These are phyloP conservation scores for Tylopilus vinaceipallidus DNA, from an alignment of 768 basidiomycete species.

Conservation along the genomic window DNA sequence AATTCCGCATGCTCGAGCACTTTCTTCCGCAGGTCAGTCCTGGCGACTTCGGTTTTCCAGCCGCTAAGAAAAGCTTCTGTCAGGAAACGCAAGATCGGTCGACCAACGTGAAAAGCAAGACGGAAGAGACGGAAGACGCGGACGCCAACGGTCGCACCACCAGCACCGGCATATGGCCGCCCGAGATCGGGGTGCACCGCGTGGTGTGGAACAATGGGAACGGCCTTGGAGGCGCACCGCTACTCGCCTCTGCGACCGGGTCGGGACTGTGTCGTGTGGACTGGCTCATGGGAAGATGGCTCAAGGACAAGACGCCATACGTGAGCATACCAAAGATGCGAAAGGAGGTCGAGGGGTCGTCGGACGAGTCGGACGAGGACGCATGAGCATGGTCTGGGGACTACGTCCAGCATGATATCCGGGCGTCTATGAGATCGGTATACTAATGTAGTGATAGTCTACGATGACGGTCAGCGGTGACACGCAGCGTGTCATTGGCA, in stretches of 20 bases:
- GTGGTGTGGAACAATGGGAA: conserved; percentile 80
- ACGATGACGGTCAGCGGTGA: background rate
- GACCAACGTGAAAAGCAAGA: conserved; percentile 35
- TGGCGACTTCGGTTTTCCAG: no score
- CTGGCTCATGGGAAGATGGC: conserved; percentile 73
- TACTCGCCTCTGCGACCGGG: conserved; percentile 79
- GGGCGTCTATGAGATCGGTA: no score
- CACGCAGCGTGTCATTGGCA: no score
- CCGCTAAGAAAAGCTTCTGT: no score
- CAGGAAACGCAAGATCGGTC: conserved; percentile 48
- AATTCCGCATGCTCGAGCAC: conserved; percentile 87
- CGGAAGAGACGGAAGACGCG: conserved; percentile 20
- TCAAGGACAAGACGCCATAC: conserved; percentile 65
- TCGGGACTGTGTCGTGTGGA: conserved; percentile 88
- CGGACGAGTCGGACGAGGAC: conserved; percentile 35
- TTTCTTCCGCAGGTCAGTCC: conserved; percentile 67
- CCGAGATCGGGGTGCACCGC: conserved; percentile 73
- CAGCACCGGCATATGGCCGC: conserved; percentile 73
- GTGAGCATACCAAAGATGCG: conserved; percentile 59
- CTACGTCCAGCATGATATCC: background rate
- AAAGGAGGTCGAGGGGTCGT: conserved; percentile 47
- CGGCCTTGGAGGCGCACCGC: conserved; percentile 54
- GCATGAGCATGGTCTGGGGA: background rate
- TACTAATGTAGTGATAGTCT: background rate
- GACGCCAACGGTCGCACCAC: conserved; percentile 21